These are phyloP conservation scores for Plectosphaerella plurivora DNA, from an alignment of 2,329 filamentous ascomycete genomes.

Conservation along the genomic window DNA sequence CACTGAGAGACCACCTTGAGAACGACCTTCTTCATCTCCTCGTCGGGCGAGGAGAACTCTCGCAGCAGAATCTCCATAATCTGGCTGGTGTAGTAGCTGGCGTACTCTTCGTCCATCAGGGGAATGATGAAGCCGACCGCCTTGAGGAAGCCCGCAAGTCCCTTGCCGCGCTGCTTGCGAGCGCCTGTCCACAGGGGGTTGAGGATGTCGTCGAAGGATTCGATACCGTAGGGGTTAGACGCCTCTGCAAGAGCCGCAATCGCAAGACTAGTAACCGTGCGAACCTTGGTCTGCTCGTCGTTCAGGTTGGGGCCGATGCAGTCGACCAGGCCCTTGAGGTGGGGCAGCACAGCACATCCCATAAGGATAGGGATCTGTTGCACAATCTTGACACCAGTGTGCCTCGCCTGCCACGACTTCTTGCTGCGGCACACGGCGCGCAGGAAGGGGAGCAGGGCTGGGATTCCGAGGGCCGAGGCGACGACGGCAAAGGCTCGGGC, in stretches of 20 bases:
- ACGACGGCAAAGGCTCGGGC: conserved; percentile 96
- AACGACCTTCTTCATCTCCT: conserved; percentile 99
- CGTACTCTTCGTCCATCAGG: conserved; percentile 98
- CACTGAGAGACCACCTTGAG: conserved; percentile 97
- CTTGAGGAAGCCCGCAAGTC: conserved; percentile 91
- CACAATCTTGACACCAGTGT: conserved; percentile 98
- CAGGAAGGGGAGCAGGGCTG: conserved; percentile 89
- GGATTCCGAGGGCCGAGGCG: conserved; percentile 91
- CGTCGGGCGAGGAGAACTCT: conserved; percentile 94
- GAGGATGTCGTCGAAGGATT: conserved; percentile 96
- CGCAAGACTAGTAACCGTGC: conserved; percentile 91
- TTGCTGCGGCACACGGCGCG: conserved; percentile 95
- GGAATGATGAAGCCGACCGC: conserved; percentile 98
- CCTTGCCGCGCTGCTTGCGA: conserved; percentile 93
- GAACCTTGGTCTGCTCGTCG: conserved; percentile 96
- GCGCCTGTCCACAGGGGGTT: conserved; percentile 97
- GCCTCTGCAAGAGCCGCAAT: conserved; percentile 94
- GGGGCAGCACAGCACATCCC: conserved; percentile 93
- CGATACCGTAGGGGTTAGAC: conserved; percentile 96
- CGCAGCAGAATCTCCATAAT: conserved; percentile 98
- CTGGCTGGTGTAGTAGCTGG: conserved; percentile 97
- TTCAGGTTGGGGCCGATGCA: conserved; percentile 95
- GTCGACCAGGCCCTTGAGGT: conserved; percentile 92
- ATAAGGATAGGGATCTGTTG: conserved; percentile 98
- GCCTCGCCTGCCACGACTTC: conserved; percentile 97